Conservation (phyloP, 371 early-diverging fungal genomes). For the Capniomyces stellatus region DNA sequence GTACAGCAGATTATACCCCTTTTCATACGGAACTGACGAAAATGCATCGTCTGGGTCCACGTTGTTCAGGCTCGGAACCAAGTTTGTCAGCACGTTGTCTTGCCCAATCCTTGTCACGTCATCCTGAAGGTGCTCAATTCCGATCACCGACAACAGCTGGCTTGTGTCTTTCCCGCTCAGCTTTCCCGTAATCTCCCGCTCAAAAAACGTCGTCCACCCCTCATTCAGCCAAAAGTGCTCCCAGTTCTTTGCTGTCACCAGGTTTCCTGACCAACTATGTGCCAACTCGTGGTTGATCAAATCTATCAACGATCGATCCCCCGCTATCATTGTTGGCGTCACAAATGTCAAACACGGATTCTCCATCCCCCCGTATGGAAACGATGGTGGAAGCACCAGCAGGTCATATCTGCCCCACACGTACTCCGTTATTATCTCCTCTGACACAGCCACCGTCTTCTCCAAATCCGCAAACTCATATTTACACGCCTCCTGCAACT, state of each 20-base stretch:
- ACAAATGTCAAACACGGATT: slow-evolving; percentile 88
- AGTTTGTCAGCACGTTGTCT: slow-evolving; percentile 52
- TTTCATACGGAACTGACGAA: slow-evolving; percentile 85
- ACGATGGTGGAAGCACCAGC: slow-evolving; percentile 63
- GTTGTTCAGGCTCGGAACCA: slow-evolving; percentile 55
- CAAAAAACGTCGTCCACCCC: slow-evolving; percentile 87
- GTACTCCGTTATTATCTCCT: slow-evolving; percentile 73
- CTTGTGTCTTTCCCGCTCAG: slow-evolving; percentile 65
- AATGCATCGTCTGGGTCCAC: slow-evolving; percentile 92
- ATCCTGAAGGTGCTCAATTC: slow-evolving; percentile 56
- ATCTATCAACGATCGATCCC: slow-evolving; percentile 86
- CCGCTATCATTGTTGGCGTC: slow-evolving; percentile 74
- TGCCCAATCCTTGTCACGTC: slow-evolving; percentile 59
- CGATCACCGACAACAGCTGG: slow-evolving; percentile 81
- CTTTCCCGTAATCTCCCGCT: slow-evolving; percentile 76
- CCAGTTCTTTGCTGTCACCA: slow-evolving; percentile 85
- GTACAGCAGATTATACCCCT: slow-evolving; percentile 85
- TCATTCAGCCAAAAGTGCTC: slow-evolving; percentile 86
- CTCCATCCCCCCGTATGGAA: slow-evolving; percentile 96
- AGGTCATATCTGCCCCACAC: slow-evolving; percentile 94
- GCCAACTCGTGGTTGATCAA: slow-evolving; percentile 96
- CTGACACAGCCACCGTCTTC: slow-evolving; percentile 64
- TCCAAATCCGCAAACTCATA: slow-evolving; percentile 93
- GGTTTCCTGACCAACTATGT: slow-evolving; percentile 94
- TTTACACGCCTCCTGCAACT: slow-evolving; percentile 69